A percentile compares a stretch with the other conserved stretches of the same genome.
These are phyloP conservation scores for Aechmea fasciata DNA, from an alignment of 176 grass and related monocot genomes.

Conservation along the genomic window DNA sequence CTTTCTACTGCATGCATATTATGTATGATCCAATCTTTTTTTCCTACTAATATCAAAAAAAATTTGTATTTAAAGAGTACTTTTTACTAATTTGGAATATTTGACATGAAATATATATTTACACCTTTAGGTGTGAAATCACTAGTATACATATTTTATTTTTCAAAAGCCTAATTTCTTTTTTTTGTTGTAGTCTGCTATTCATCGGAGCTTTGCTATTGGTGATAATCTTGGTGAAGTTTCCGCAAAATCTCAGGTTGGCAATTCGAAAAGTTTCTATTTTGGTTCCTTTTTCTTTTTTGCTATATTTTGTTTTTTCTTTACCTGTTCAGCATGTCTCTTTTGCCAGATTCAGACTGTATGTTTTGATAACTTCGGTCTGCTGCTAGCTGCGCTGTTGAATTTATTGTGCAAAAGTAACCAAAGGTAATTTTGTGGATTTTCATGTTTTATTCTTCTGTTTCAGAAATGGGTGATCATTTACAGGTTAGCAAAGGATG, in stretches of 20 bases:
- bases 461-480: neutral
- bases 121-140: neutral
- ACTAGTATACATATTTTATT: neutral
- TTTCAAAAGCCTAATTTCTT: neutral
- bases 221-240: constrained; percentile 9
- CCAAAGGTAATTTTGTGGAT: constrained; percentile 3
- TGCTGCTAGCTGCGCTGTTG: constrained; percentile 1
- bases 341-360: constrained; percentile 7
- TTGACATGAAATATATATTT: neutral
- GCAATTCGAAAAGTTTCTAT: neutral
- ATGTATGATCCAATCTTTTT: too few species aligned
- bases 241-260: constrained; percentile 8
- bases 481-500: neutral
- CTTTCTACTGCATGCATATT: too few species aligned
- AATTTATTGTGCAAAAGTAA: constrained; percentile 8
- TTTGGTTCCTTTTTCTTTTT: neutral
- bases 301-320: neutral
- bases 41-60: too few species aligned
- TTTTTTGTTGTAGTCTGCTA: neutral
- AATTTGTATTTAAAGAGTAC: too few species aligned
- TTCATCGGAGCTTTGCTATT: constrained; percentile 6
- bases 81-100: neutral
- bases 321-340: neutral
- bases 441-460: neutral
- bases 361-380: constrained; percentile 10